phyloP scores from a whole-genome alignment of 2,329 filamentous ascomycete species.

The Huntiella omanensis region DNA sequence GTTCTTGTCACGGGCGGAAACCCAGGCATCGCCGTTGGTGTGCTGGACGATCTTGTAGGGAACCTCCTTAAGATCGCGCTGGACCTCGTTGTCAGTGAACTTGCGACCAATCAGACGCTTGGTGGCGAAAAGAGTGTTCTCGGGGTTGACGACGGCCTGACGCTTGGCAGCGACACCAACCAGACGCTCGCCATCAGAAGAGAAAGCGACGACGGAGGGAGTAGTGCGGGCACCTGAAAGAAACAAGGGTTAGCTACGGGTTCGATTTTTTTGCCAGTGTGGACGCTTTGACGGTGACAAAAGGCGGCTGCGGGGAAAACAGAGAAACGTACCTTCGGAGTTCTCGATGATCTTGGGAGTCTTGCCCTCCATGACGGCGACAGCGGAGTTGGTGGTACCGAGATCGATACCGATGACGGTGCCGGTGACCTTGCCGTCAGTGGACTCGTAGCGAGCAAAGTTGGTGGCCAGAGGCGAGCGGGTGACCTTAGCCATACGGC shows the following conservation, averaged over 20 bases:
- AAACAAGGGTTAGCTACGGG: not conserved
- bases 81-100: conserved; percentile 82
- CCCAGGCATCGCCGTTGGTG: conserved; percentile 91
- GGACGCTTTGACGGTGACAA: not conserved
- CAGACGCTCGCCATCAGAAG: conserved; percentile 85
- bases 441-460: conserved; percentile 62
- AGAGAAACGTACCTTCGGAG: conserved; percentile 54
- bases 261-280: not conserved
- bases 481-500: conserved; percentile 42
- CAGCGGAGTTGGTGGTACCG: conserved; percentile 94
- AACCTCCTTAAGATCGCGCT: conserved; percentile 93
- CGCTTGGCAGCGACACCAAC: conserved; percentile 96
- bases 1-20: conserved; percentile 79
- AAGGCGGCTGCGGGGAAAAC: not conserved
- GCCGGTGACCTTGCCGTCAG: conserved; percentile 79
- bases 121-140: conserved; percentile 95
- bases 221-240: conserved; percentile 63
- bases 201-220: conserved; percentile 87
- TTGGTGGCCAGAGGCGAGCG: conserved; percentile 53
- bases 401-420: conserved; percentile 96
- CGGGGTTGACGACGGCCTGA: conserved; percentile 94
- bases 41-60: conserved; percentile 98
- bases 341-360: conserved; percentile 92
- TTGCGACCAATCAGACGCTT: conserved; percentile 98
- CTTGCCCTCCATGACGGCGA: conserved; percentile 96